phyloP scores from a whole-genome alignment of 805 yeast genomes.

The Kodamaea kaohsiungensis region DNA sequence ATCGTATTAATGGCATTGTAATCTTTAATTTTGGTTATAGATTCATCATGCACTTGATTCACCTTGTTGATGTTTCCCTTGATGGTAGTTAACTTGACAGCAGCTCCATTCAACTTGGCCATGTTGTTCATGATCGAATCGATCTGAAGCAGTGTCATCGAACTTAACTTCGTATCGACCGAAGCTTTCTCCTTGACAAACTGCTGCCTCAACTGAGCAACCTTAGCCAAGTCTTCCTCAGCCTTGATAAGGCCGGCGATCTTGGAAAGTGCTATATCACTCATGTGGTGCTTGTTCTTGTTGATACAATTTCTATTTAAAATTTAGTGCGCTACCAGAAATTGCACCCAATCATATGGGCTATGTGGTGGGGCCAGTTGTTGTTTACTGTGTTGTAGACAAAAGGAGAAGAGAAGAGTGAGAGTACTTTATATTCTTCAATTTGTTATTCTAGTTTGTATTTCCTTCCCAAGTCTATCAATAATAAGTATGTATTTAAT shows the following conservation, averaged over 20 bases:
- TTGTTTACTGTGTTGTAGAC: too few species aligned
- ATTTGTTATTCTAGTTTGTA: too few species aligned
- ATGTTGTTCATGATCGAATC: conserved; percentile 56
- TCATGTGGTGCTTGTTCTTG: conserved; percentile 23
- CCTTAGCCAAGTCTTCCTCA: conserved; percentile 57
- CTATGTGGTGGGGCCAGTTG: too few species aligned
- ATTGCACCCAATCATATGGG: neutral
- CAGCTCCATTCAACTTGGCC: conserved; percentile 48
- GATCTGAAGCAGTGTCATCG: conserved; percentile 67
- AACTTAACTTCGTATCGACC: conserved; percentile 70
- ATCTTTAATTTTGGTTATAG: conserved; percentile 58
- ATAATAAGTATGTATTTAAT: too few species aligned
- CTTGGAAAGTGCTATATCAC: conserved; percentile 42
- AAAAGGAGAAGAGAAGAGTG: too few species aligned
- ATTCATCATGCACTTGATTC: conserved; percentile 56
- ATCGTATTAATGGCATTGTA: conserved; percentile 70
- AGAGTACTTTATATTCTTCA: too few species aligned
- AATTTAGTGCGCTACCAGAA: neutral
- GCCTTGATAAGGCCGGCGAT: conserved; percentile 41
- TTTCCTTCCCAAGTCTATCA: too few species aligned
- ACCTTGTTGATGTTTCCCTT: conserved; percentile 41
- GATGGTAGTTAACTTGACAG: conserved; percentile 35
- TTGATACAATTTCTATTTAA: neutral
- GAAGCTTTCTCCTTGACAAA: conserved; percentile 69
- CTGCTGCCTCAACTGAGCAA: conserved; percentile 54